Evolutionary conservation across 1,284 basidiomycete genomes (phyloP), one percentile per base, ranked within the genome.

Genomic region (Moesziomyces parantarcticus): DNA sequence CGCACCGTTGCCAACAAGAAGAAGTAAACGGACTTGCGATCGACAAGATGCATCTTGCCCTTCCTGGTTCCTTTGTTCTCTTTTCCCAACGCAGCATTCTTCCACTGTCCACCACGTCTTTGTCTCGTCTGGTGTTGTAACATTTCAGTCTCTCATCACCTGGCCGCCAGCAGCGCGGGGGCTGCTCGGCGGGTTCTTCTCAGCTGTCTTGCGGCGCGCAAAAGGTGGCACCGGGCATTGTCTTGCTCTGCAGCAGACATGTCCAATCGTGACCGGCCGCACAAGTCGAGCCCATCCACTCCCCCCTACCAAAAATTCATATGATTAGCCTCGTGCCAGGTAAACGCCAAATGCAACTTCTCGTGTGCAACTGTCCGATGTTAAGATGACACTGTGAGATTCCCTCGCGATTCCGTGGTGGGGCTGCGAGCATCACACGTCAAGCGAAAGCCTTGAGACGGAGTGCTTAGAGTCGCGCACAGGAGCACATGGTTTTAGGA

Each of bases 1-100:
- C 83, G 78, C 57, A 82, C 82, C 58, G 75, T 82, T 49, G 82
- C 80, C 59, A 77, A 77, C 80, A 81, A 81, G 80, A 83, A 83
- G 78, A 83, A 83, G 78, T 81, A 80, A 82, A 57, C 55, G 45
- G 39, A 11, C 39, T 43, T 34, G 51, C 63, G n/a, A 39, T 39
- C 36, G 36, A 39, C 36, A 39, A 39, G 36, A 39, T n/a, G 36
- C 36, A 39, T 18, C 39, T 48, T 23, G 32, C 39, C 25, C 40
- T 40, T 61, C 20, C 49, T 41, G 45, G 11, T 42, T 39, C 34
- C 45, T 46, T n/a, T 20, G 41, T 51, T 62, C 56, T 54, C 36
- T 22, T 39, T 69, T 39, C 61, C 50, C 64, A 44, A 26, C 46
- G 65, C 65, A 68, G 65, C 65, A 68, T 68, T 44, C 23, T 54